These are phyloP conservation scores for Coemansia pectinata DNA, from an alignment of 192 early-diverging fungal species.

Conservation along the genomic window DNA sequence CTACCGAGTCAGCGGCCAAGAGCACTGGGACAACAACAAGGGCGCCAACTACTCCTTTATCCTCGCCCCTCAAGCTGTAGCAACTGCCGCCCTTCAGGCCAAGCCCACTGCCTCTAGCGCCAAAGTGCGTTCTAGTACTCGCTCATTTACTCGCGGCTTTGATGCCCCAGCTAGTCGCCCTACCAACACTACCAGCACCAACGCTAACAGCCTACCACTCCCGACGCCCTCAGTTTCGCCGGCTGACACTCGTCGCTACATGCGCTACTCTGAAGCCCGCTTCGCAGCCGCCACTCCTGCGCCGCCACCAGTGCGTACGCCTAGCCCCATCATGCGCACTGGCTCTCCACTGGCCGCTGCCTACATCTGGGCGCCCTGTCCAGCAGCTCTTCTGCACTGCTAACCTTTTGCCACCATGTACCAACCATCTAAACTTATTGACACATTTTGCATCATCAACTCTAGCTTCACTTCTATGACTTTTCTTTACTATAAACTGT, in stretches of 20 bases:
- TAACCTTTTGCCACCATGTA: background rate
- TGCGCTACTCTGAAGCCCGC: conserved; percentile 46
- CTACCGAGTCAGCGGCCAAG: conserved; percentile 69
- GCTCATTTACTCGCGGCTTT: conserved; percentile 16
- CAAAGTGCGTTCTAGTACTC: conserved; percentile 6
- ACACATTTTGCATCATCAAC: background rate
- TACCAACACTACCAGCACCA: background rate
- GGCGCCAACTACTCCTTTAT: conserved; percentile 79
- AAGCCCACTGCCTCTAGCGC: background rate
- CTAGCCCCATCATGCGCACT: conserved; percentile 33
- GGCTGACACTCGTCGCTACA: conserved; percentile 41
- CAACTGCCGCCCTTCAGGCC: background rate
- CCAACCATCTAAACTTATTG: too few relatives aligned
- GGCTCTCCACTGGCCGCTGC: conserved; percentile 33
- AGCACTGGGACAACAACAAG: conserved; percentile 94
- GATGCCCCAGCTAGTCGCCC: background rate
- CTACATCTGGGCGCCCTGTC: conserved; percentile 21
- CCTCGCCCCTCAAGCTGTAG: background rate
- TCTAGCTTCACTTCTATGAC: background rate
- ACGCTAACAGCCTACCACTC: background rate
- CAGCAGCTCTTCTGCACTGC: conserved; percentile 38
- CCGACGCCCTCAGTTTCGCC: conserved; percentile 2
- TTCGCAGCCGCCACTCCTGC: conserved; percentile 19
- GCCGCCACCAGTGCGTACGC: conserved; percentile 16
- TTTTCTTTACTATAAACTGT: too few relatives aligned